A percentile compares a stretch with the other conserved stretches of the same genome.
Evolutionary conservation across 1,139 yeast species (phyloP).

Genomic region (Sporopachydermia cereana): DNA sequence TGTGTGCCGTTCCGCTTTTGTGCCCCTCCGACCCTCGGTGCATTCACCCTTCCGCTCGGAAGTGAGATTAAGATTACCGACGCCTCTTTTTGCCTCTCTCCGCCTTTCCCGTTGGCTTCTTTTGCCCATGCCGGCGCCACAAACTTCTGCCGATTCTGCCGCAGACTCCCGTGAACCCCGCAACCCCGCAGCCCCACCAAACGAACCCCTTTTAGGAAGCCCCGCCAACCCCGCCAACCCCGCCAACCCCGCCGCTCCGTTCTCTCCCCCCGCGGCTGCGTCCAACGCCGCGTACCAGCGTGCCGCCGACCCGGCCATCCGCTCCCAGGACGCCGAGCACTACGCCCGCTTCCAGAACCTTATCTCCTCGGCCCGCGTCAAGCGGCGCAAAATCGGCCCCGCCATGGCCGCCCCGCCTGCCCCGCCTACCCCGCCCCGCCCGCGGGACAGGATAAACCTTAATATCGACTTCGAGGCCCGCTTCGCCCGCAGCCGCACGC

Average conservation of each 20-base stretch:
- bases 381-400: not conserved
- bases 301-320: not conserved
- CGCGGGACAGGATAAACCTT: not conserved
- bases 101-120: too few relatives aligned
- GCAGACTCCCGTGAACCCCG: too few relatives aligned
- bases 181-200: too few relatives aligned
- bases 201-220: too few relatives aligned
- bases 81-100: too few relatives aligned
- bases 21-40: too few relatives aligned
- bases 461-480: not conserved
- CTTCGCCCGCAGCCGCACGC: not conserved
- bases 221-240: too few relatives aligned
- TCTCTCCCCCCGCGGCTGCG: not conserved
- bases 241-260: not conserved
- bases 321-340: constrained; percentile 5
- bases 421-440: not conserved
- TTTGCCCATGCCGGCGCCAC: too few relatives aligned
- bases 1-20: too few relatives aligned
- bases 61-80: too few relatives aligned
- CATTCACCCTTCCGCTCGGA: too few relatives aligned
- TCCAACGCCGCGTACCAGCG: not conserved
- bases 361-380: not conserved
- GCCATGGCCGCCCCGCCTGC: not conserved
- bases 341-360: not conserved
- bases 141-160: too few relatives aligned